phyloP scores from a whole-genome alignment of 2,329 filamentous ascomycete species.

The Ilyonectria destructans region DNA sequence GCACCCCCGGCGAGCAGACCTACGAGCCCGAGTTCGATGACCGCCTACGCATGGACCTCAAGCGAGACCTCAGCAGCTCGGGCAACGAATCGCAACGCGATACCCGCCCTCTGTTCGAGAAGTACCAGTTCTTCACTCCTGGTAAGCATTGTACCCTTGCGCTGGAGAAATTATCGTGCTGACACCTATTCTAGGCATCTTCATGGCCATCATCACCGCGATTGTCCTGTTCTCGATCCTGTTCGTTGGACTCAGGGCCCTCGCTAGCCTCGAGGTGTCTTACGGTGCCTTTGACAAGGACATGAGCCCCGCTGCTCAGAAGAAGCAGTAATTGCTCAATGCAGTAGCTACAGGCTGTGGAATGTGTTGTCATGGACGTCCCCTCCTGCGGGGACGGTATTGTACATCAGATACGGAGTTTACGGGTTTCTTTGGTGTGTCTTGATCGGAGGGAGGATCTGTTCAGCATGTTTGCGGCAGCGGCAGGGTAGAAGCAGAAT shows the following conservation, averaged over 20 bases:
- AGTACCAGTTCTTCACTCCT: slow-evolving; percentile 94
- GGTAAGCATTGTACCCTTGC: slow-evolving; percentile 65
- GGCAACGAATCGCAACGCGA: slow-evolving; percentile 59
- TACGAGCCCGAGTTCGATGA: slow-evolving; percentile 80
- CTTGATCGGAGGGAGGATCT: slow-evolving; percentile 43
- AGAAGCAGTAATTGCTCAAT: slow-evolving; percentile 70
- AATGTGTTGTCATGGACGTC: slow-evolving; percentile 35
- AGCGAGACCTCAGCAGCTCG: slow-evolving; percentile 67
- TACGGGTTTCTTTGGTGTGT: slow-evolving; percentile 46
- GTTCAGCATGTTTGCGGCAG: slow-evolving; percentile 43
- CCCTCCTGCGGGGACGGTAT: slow-evolving; percentile 32
- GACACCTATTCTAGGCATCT: slow-evolving; percentile 76
- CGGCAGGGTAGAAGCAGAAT: slow-evolving; percentile 41
- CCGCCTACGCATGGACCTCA: slow-evolving; percentile 80
- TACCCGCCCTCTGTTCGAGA: slow-evolving; percentile 81
- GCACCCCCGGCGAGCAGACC: slow-evolving; percentile 69
- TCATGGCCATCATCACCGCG: slow-evolving; percentile 84
- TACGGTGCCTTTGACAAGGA: slow-evolving; percentile 98
- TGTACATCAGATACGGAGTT: slow-evolving; percentile 53
- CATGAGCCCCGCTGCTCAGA: slow-evolving; percentile 89
- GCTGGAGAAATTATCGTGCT: neutral
- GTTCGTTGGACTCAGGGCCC: slow-evolving; percentile 82
- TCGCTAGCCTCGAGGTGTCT: slow-evolving; percentile 87
- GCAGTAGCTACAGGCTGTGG: slow-evolving; percentile 22
- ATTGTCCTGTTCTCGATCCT: slow-evolving; percentile 84